Evolutionary conservation across 129 eudicot genomes (phyloP).

Genomic region (Helichrysum umbraculigerum): DNA sequence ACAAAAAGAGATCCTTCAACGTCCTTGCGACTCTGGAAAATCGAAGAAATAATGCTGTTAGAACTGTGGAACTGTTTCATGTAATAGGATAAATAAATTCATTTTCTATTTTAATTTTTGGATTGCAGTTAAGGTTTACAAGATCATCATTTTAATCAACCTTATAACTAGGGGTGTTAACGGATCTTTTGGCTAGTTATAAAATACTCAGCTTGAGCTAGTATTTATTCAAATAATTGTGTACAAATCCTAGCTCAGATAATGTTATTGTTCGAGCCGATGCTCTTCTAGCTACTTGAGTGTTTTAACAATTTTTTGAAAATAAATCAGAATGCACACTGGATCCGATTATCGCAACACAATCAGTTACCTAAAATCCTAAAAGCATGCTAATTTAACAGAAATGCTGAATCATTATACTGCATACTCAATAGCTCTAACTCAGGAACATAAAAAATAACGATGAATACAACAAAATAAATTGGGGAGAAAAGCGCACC

Average conservation of each 20-base stretch:
- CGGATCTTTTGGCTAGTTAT: background rate
- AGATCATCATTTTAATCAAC: background rate
- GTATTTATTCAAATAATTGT: background rate
- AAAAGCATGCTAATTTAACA: background rate
- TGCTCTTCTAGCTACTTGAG: background rate
- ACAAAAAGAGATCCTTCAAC: slow-evolving; percentile 19
- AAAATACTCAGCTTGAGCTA: background rate
- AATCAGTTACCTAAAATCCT: background rate
- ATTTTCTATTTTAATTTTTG: too few relatives aligned
- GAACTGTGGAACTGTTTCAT: background rate
- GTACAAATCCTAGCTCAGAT: background rate
- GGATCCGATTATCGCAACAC: background rate
- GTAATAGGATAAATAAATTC: background rate
- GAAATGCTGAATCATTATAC: background rate
- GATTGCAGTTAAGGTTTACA: background rate
- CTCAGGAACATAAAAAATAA: background rate
- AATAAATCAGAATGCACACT: background rate
- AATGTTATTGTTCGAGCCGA: too few relatives aligned
- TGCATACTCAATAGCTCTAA: background rate
- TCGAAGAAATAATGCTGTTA: background rate
- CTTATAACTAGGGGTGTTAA: background rate
- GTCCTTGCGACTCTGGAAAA: slow-evolving; percentile 15
- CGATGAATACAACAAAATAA: background rate
- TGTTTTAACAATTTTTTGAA: background rate
- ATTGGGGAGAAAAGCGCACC: slow-evolving; percentile 26